Base-by-base conservation (phyloP, 2,329 filamentous ascomycete species). In the Penicillium hesseltinei region DNA sequence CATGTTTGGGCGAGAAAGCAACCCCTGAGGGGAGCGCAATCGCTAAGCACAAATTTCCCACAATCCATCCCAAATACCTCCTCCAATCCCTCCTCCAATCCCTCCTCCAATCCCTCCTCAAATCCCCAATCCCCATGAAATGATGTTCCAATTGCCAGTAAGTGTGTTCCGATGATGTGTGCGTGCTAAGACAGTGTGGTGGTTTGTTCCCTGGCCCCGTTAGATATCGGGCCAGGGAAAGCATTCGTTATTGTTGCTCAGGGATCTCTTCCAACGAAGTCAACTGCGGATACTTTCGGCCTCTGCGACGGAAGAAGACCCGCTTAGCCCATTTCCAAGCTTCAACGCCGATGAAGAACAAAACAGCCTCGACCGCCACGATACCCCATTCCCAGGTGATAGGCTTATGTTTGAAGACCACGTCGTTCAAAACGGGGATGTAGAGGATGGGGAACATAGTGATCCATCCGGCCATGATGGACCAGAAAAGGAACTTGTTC, bases 401-500 rank as follows among this genome's bases (percentile, higher is more conserved):
- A 13, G 31, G 31, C 5, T 33, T 33, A 13, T 33, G 31, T 15
- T 33, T 33, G 31, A 33, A 88, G 1, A 89, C 85, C 2, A 77
- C 73, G 2, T 79, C 78, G 69, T 88, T 88, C 60, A 89, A 75
- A 17, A 82, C 81, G 0, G 88, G 87, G 47, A 90, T 88, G 62
- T 90, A 90, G 1, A 86, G 72, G 2, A 81, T 79, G 0, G 83
- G 83, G 58, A 86, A 82, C 6, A 84, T 76, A 2, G 80, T 78
- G 36, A 84, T 33, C 31, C 31, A 81, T 23, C 83, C 84, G 8
- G 80, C 70, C 8, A 81, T 75, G 57, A 88, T 80, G 23, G 84
- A 79, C 78, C 81, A 88, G 77, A 88, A 88, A n/a, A 88, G 76
- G 76, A 91, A 90, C 71, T 85, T 78, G 76, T 91, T 91, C 53